Conservation (phyloP, 1,139 yeast genomes). For the Taphrina confusa region DNA sequence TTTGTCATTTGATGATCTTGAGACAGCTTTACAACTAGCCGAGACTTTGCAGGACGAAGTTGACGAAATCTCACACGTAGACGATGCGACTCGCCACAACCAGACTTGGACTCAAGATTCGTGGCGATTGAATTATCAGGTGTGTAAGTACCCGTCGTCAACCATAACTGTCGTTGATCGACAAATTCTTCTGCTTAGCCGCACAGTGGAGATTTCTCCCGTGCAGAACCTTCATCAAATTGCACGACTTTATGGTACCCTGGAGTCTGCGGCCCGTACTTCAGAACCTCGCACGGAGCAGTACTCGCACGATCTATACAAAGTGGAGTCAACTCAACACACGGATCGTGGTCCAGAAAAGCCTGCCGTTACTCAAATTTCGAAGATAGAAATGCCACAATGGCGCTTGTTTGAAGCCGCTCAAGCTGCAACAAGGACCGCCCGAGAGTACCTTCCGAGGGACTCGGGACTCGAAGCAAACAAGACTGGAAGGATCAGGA, state of each 20-base stretch:
- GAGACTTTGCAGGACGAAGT: conserved; percentile 3
- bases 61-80: neutral
- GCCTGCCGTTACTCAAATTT: neutral
- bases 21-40: conserved; percentile 5
- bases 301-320: neutral
- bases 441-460: conserved; percentile 6
- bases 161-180: neutral
- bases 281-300: neutral
- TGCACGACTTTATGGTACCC: neutral
- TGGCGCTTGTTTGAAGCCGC: conserved; percentile 32
- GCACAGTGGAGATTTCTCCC: conserved; percentile 11
- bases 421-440: conserved; percentile 23
- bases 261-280: neutral
- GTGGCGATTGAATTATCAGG: conserved; percentile 28
- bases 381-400: conserved; percentile 27
- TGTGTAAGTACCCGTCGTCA: conserved; percentile 21
- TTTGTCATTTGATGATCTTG: conserved; percentile 19
- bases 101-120: neutral
- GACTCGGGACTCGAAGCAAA: neutral
- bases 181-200: conserved; percentile 6
- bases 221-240: conserved; percentile 4
- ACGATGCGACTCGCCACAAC: neutral
- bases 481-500: conserved; percentile 12
- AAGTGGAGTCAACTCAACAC: no score
- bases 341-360: no score